These are phyloP conservation scores for Vitis rotundifolia DNA, from an alignment of 164 flowering plant genomes.

Conservation along the genomic window DNA sequence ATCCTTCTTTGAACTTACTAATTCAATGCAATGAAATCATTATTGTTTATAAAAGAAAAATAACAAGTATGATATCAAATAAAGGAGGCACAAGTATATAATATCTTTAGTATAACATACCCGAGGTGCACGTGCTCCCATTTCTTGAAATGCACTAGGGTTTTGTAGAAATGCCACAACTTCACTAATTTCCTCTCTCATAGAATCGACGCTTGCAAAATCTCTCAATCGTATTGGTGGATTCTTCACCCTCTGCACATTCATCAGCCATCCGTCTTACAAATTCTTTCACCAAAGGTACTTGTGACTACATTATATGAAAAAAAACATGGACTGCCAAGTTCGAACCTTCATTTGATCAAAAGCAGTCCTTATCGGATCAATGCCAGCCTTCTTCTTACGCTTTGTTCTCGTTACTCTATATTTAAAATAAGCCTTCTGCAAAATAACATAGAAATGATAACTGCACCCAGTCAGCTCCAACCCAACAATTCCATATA, in stretches of 20 bases:
- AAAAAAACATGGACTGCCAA: not conserved
- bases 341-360: slow-evolving; percentile 84
- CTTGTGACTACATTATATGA: slow-evolving; percentile 1
- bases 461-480: slow-evolving; percentile 11
- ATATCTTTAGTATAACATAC: slow-evolving; percentile 44
- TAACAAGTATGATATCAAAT: not conserved
- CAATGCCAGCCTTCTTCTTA: slow-evolving; percentile 68
- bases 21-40: too few species aligned
- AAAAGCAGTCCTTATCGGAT: slow-evolving; percentile 90
- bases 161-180: slow-evolving; percentile 93
- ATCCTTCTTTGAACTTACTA: too few species aligned
- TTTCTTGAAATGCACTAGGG: slow-evolving; percentile 82
- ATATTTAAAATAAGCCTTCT: slow-evolving; percentile 53
- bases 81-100: not conserved
- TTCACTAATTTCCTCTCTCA: slow-evolving; percentile 94
- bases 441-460: slow-evolving; percentile 33
- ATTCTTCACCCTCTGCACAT: slow-evolving; percentile 84
- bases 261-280: slow-evolving; percentile 6
- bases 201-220: slow-evolving; percentile 85
- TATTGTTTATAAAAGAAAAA: too few species aligned
- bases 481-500: not conserved
- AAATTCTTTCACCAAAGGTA: not conserved
- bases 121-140: slow-evolving; percentile 98
- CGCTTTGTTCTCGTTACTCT: slow-evolving; percentile 34
- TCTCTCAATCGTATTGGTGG: slow-evolving; percentile 88